Evolutionary conservation across 164 flowering plant genomes (phyloP), one percentile per base, ranked within the genome.

Genomic region (Warburgia ugandensis): DNA sequence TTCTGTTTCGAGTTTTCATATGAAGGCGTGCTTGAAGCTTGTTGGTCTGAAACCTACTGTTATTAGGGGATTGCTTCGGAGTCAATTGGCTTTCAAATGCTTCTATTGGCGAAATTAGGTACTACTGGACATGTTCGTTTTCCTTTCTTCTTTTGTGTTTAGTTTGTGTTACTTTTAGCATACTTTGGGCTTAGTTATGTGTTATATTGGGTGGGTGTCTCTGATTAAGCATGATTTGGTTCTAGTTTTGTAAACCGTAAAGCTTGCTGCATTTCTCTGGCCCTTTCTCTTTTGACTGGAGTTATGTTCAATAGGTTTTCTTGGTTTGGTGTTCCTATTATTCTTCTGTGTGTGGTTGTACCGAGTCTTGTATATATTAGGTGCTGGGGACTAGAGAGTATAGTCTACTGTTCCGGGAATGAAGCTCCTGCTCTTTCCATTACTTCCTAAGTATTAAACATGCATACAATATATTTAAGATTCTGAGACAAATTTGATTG

Each of bases 31-130:
- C 49, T 55, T 77, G 53, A 86, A 83, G 40, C 74, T 91, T 11
- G 55, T 81, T 26, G 59, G 27, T 17, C 66, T 85, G 19, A 61
- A 62, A 48, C 96, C 98, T 1, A 55, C 65, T 36, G 90, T 87
- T 38, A 65, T 91, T 51, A 56, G 92, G 29, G 96, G 4, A 91
- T 86, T 57, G 95, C 72, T 29, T 91, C 96, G 1, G 97, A 87
- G 75, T 83, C 87, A 52, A 43, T 85, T 22, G 86, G 0, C 79
- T 91, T 9, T 61, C 77, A 6, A 52, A 54, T 54, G 84, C 79
- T 52, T 71, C 80, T 3, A 5, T 14, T n/a, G 67, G 64, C 10
- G 21, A 29, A 29, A 48, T 29, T 45, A 58, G 69, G 73, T 69
- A 45, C 22, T 12, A 13, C 9, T 10, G 10, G 26, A 20, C 13